phyloP scores from a whole-genome alignment of 2,329 filamentous ascomycete species.

The Camillea tinctor region DNA sequence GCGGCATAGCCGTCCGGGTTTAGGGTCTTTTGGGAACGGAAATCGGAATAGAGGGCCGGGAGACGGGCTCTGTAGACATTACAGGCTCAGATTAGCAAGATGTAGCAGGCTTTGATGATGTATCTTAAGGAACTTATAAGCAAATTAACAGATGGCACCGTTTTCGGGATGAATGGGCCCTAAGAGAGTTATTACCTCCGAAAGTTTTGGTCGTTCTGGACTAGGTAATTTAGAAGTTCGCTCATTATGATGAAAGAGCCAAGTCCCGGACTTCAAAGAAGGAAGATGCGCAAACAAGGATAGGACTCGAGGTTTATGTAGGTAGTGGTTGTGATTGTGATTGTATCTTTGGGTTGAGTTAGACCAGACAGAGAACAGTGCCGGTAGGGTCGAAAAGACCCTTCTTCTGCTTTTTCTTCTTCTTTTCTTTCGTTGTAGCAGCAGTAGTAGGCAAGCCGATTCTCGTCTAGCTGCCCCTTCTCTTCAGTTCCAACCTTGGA shows the following conservation, averaged over 20 bases:
- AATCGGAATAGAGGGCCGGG: constrained; percentile 86
- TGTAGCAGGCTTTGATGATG: not conserved
- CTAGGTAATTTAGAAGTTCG: constrained; percentile 66
- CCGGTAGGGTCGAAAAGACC: not conserved
- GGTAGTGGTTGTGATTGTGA: no score
- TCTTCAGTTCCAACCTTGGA: not conserved
- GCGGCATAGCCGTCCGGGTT: constrained; percentile 85
- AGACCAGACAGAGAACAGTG: no score
- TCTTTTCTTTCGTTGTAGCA: no score
- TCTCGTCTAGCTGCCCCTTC: not conserved
- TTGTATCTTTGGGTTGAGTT: no score
- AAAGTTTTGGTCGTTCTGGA: constrained; percentile 61
- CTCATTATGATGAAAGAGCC: constrained; percentile 49
- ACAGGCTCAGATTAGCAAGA: not conserved
- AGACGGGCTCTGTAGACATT: constrained; percentile 64
- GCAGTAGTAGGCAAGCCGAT: not conserved
- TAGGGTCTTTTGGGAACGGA: constrained; percentile 67
- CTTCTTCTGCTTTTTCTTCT: not conserved
- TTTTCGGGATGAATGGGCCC: no score
- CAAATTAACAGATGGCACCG: no score
- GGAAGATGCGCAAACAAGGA: no score
- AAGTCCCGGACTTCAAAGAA: not conserved
- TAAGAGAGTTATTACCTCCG: constrained; percentile 50
- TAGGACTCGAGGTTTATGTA: not conserved
- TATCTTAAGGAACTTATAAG: no score